phyloP scores from a whole-genome alignment of 768 basidiomycete genomes.

The Auricularia sp. region DNA sequence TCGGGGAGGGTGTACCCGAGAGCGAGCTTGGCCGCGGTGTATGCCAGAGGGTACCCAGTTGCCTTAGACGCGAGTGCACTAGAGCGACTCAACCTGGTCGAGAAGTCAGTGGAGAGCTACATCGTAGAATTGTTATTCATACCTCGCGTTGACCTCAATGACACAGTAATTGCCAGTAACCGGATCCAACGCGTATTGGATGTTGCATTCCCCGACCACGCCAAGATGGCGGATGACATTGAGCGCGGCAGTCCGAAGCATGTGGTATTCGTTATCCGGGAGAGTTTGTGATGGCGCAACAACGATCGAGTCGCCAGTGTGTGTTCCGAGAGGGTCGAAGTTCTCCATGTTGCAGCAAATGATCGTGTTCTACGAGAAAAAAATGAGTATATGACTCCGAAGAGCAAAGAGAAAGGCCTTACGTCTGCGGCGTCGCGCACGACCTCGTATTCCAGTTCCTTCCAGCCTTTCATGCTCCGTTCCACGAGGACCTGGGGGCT shows the following conservation, averaged over 20 bases:
- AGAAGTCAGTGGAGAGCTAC: not conserved
- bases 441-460: constrained; percentile 98
- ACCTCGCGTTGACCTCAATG: constrained; percentile 95
- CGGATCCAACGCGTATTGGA: constrained; percentile 97
- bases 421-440: constrained; percentile 96
- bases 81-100: constrained; percentile 60
- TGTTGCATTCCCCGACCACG: constrained; percentile 92
- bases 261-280: constrained; percentile 97
- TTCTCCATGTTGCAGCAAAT: constrained; percentile 99
- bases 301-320: constrained; percentile 98
- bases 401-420: constrained; percentile 18
- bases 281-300: constrained; percentile 97
- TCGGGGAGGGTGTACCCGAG: constrained; percentile 96
- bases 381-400: not conserved
- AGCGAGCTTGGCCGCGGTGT: constrained; percentile 98
- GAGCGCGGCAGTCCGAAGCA: constrained; percentile 95
- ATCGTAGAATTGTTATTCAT: constrained; percentile 16
- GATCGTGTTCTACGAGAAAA: constrained; percentile 71
- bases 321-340: constrained; percentile 97
- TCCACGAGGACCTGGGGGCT: constrained; percentile 75
- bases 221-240: constrained; percentile 88
- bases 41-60: constrained; percentile 96
- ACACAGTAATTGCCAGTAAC: constrained; percentile 90
- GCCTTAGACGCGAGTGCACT: constrained; percentile 97
- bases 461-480: constrained; percentile 99